phyloP scores from a whole-genome alignment of 441 rosid genomes.

The Hura crepitans region DNA sequence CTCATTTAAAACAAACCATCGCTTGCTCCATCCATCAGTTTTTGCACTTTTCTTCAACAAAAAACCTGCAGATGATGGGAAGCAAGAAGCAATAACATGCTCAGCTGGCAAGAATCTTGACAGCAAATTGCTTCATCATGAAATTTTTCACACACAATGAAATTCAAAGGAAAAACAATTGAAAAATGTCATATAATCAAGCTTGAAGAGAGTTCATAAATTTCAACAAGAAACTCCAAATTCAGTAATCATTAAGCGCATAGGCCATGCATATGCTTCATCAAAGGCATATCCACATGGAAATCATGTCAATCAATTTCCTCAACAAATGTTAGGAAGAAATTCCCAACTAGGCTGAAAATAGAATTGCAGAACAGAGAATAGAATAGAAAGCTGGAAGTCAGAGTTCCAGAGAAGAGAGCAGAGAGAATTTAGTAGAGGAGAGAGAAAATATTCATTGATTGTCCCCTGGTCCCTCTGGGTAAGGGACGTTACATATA shows the following conservation, averaged over 20 bases:
- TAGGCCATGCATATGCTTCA: background rate
- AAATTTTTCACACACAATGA: background rate
- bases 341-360: too few species aligned
- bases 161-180: too few species aligned
- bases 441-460: too few species aligned
- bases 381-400: too few species aligned
- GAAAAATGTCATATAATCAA: background rate
- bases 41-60: constrained; percentile 74
- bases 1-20: constrained; percentile 96
- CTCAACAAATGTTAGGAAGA: too few species aligned
- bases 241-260: background rate
- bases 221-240: background rate
- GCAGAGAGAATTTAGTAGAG: too few species aligned
- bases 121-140: background rate
- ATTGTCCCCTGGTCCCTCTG: too few species aligned
- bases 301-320: constrained; percentile 1
- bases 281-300: background rate
- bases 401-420: too few species aligned
- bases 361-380: too few species aligned
- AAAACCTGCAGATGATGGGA: constrained; percentile 21
- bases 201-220: background rate
- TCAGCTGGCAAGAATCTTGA: background rate
- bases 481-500: too few species aligned
- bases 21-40: constrained; percentile 80
- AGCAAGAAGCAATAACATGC: background rate